Percentiles rank a stretch among this genome's conserved stretches.
phyloP scores from a whole-genome alignment of 768 basidiomycete genomes.

The Tylopilus rubrobrunneus region DNA sequence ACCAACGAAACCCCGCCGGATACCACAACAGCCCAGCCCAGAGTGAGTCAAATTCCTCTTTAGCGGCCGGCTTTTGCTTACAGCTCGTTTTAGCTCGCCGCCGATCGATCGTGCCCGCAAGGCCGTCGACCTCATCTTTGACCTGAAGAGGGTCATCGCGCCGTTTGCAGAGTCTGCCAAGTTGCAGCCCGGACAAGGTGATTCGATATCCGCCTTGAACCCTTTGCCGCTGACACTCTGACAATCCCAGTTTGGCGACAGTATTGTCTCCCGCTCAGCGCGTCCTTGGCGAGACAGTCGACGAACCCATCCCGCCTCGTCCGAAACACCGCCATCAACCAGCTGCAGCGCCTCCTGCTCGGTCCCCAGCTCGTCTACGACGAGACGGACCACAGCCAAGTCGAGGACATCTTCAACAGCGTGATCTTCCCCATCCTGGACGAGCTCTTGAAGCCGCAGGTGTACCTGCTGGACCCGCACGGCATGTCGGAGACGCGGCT shows the following conservation, averaged over 20 bases:
- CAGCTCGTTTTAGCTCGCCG: slow-evolving; percentile 51
- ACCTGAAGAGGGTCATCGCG: slow-evolving; percentile 64
- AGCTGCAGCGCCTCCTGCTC: slow-evolving; percentile 81
- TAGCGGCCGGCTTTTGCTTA: not conserved
- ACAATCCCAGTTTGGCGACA: slow-evolving; percentile 65
- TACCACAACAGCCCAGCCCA: slow-evolving; percentile 45
- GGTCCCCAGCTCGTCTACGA: slow-evolving; percentile 67
- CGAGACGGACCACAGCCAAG: slow-evolving; percentile 53
- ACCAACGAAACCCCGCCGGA: slow-evolving; percentile 49
- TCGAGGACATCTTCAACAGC: slow-evolving; percentile 83
- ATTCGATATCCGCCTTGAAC: slow-evolving; percentile 1
- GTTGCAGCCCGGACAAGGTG: slow-evolving; percentile 33
- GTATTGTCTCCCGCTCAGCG: slow-evolving; percentile 70
- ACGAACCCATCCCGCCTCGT: slow-evolving; percentile 81
- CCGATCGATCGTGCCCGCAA: slow-evolving; percentile 76
- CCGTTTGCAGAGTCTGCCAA: slow-evolving; percentile 50
- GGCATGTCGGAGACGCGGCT: slow-evolving; percentile 91
- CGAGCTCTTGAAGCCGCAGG: slow-evolving; percentile 82
- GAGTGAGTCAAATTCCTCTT: slow-evolving; percentile 40
- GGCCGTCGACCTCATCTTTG: slow-evolving; percentile 76
- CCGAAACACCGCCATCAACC: slow-evolving; percentile 72
- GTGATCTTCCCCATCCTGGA: slow-evolving; percentile 91
- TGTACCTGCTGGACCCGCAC: slow-evolving; percentile 70
- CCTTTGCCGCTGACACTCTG: slow-evolving; percentile 4
- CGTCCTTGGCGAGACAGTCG: slow-evolving; percentile 74